Conservation (phyloP, 208 protist genomes). For the Borovskyia barvae region DNA sequence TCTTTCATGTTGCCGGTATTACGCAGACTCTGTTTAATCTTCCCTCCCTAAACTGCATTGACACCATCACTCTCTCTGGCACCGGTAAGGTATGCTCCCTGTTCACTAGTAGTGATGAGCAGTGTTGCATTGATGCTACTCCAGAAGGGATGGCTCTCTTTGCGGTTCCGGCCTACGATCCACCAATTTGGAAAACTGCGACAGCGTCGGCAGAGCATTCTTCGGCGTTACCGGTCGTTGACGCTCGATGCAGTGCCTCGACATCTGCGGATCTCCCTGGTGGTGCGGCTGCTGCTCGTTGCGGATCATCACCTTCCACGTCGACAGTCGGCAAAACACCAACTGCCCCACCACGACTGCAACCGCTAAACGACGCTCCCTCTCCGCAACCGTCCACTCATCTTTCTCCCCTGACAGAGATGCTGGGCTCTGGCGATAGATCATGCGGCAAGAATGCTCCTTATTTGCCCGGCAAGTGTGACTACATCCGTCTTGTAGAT, state of each 20-base stretch:
- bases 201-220: not conserved
- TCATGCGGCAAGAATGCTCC: not conserved
- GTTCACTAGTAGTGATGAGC: constrained; percentile 60
- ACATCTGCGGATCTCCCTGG: not conserved
- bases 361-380: not conserved
- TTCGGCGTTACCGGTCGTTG: not conserved
- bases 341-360: not conserved
- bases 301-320: not conserved
- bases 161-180: constrained; percentile 77
- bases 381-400: not conserved
- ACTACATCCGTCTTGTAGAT: constrained; percentile 33
- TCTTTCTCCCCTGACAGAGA: not conserved
- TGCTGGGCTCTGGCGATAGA: not conserved
- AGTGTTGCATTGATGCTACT: constrained; percentile 62
- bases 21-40: constrained; percentile 57
- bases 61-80: constrained; percentile 58
- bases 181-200: constrained; percentile 70
- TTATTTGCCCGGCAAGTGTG: not conserved
- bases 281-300: not conserved
- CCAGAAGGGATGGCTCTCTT: constrained; percentile 71
- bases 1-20: constrained; percentile 79
- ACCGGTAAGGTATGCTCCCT: constrained; percentile 43
- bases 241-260: not conserved
- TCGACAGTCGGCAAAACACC: not conserved
- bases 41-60: constrained; percentile 57